Evolutionary conservation across 2,329 filamentous ascomycete genomes (phyloP).

Genomic region (Talaromyces sp.): DNA sequence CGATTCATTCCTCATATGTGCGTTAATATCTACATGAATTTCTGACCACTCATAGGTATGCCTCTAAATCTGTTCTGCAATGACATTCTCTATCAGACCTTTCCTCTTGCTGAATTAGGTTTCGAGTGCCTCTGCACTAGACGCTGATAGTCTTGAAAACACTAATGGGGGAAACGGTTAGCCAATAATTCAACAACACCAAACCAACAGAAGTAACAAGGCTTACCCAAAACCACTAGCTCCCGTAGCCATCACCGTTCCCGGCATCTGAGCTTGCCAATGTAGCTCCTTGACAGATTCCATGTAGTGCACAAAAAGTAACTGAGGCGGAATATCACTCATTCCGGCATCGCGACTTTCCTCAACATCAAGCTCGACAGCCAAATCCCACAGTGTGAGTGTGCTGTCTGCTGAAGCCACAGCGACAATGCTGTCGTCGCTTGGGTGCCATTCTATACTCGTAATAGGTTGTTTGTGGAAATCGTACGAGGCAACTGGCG

Average conservation of each 20-base stretch:
- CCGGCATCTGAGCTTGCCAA: conserved; percentile 96
- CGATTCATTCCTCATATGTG: conserved; percentile 7
- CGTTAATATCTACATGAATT: conserved; percentile 9
- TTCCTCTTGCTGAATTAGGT: background rate
- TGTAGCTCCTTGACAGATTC: conserved; percentile 92
- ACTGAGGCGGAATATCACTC: conserved; percentile 84
- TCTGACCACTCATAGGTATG: background rate
- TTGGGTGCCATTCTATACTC: conserved; percentile 93
- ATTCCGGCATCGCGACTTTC: conserved; percentile 86
- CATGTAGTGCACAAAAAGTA: conserved; percentile 96
- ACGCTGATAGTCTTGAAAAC: conserved; percentile 81
- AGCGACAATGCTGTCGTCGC: conserved; percentile 90
- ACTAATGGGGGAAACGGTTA: conserved; percentile 38
- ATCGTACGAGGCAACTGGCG: conserved; percentile 84
- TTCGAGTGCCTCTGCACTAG: conserved; percentile 28
- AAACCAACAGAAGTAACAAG: background rate
- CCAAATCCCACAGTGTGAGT: conserved; percentile 91
- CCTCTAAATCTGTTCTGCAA: background rate
- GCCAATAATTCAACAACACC: conserved; percentile 1
- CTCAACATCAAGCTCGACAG: conserved; percentile 94
- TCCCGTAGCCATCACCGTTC: conserved; percentile 82
- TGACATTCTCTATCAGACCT: background rate
- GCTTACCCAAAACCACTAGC: conserved; percentile 69
- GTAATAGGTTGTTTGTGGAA: conserved; percentile 98
- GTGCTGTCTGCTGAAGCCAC: conserved; percentile 92